phyloP scores from a whole-genome alignment of 1,284 basidiomycete genomes.

The Pholiota adiposa region DNA sequence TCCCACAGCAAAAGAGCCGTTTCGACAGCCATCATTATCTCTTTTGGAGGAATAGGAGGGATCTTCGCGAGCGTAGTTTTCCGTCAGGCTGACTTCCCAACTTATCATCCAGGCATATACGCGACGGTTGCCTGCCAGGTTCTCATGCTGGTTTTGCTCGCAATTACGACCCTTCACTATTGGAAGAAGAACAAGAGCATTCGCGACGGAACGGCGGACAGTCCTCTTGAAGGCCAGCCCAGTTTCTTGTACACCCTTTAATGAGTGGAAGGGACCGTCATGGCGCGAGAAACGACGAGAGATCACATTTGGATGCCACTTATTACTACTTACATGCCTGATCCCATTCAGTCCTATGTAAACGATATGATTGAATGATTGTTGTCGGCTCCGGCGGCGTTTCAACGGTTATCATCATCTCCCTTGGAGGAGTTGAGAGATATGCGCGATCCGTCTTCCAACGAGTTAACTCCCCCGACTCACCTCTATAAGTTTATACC shows the following conservation, averaged over 20 bases:
- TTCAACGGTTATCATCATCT: too few species aligned
- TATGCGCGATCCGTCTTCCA: too few species aligned
- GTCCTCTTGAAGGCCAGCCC: constrained; percentile 31
- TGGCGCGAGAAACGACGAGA: not conserved
- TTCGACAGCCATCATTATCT: constrained; percentile 44
- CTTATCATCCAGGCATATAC: constrained; percentile 45
- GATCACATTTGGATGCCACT: not conserved
- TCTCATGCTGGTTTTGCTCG: constrained; percentile 40
- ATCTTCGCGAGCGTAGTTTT: constrained; percentile 47
- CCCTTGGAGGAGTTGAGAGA: too few species aligned
- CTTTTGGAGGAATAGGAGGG: constrained; percentile 49
- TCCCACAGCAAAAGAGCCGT: constrained; percentile 51
- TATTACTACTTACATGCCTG: too few species aligned
- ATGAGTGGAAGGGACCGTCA: not conserved
- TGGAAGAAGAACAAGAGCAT: constrained; percentile 30
- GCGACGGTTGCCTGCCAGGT: constrained; percentile 44
- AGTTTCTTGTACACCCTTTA: constrained; percentile 38
- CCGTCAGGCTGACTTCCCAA: constrained; percentile 41
- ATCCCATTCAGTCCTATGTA: too few species aligned
- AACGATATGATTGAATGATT: too few species aligned
- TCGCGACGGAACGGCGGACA: constrained; percentile 30
- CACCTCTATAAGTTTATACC: too few species aligned
- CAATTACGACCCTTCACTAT: constrained; percentile 38
- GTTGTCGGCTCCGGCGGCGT: too few species aligned
- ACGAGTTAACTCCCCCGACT: too few species aligned